Base-by-base conservation (phyloP, 1,139 yeast genomes). In the Taphrina confusa region DNA sequence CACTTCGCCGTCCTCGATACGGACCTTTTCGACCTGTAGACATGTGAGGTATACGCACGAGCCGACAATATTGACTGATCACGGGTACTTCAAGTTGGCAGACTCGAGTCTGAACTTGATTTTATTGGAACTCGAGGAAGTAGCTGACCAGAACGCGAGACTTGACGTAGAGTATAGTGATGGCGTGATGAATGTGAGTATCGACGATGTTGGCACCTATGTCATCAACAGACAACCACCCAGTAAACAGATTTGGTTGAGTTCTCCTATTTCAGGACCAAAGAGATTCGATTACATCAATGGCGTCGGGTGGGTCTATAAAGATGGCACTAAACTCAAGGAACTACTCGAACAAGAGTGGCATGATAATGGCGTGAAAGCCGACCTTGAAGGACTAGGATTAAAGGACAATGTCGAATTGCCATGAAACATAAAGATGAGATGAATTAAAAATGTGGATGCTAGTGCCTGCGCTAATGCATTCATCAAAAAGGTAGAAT, bases 161-260 rank as follows among this genome's bases (percentile, higher is more conserved):
- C 44, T 54, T 5, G 60, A 56, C 20, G 60, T 56, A 27, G 60
- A 56, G 42, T 56, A 47, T 47, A 37, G 46, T 30, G 91, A 86
- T 63, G 97, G 97, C 2, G 96, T 90, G 11, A 74, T 90, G 75
- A 84, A 91, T 1, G 72, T 90, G 63, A 79, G 77, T 2, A 70
- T 86, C 33, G 87, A 89, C 1, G 80, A 82, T 1, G 74, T 77
- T 36, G 96, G 96, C 1, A 81, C 91, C 1, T 90, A 90, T 71
- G 95, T 90, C 33, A 83, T 91, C 67, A 91, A 90, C 75, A 88
- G 88, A 70, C 96, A 91, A 73, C 96, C 97, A 0, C 95, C 96
- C 1, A 90, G 88, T 72, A 85, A 85, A 72, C 97, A 90, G 71
- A 84, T 90, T 42, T 90, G 97, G 97, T 78, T 89, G 59, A 83